Base-by-base conservation (phyloP, 208 protist genomes). In the Acanthamoeba royreba region DNA sequence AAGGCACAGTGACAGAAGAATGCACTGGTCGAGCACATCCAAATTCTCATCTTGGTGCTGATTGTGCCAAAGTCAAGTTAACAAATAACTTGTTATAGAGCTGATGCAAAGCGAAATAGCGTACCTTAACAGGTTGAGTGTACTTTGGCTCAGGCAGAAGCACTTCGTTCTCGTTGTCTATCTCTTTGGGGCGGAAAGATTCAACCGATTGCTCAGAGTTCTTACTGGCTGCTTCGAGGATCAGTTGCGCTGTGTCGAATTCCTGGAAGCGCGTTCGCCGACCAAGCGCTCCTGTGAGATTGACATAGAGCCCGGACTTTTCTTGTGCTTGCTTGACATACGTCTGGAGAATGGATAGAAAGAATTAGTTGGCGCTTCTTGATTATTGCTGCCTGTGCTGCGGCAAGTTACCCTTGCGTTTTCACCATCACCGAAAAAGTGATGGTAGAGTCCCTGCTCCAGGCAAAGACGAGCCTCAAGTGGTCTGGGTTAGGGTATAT, bases 21-120 rank as follows among this genome's bases (percentile, higher is more conserved):
- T 94, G 88, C 74, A 87, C 93, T 95, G 95, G 69, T 94, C 93
- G 17, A 95, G 31, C 19, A 91, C 49, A 31, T 47, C 46, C 46
- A 93, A 17, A 43, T 93, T 81, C 38, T 47, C 89, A 7, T 72
- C 85, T 69, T 91, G 53, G 33, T 91, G 38, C 63, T 94, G 1
- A 0, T 52, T 38, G 33, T 88, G 38, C 8, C 1, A 53, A 55
- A 19, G 19, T 55, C 49, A 55, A 19, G 19, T 9, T 19, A 55
- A 19, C 13, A 55, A 55, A 9, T 19, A 19, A 55, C 13, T 55
- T 45, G 63, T 19, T 33, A 5, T 8, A 28, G 31, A 38, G 1
- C 43, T 0, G n/a, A 1, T 11, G 33, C 31, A 63, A 63, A 19
- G 17, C 13, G 61, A 19, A 5, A 9, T 72, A 42, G 55, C 8